Base-by-base conservation (phyloP, 768 basidiomycete genomes). In the Lepiota brunneoincarnata region DNA sequence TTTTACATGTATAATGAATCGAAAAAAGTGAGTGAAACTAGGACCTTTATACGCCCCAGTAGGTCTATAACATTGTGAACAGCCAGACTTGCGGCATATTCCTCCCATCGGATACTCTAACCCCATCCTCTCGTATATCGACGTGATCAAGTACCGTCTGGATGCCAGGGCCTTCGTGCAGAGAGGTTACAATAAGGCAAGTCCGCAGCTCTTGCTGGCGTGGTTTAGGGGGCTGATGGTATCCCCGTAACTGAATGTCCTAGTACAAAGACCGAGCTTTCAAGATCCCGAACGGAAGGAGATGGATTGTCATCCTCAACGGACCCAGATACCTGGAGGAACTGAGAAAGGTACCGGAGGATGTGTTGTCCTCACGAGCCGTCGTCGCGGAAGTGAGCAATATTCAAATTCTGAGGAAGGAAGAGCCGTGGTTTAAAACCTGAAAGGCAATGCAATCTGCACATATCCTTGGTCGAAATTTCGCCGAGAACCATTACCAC, bases 281-380 rank as follows among this genome's bases (percentile, higher is more conserved):
- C 67, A 76, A 74, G 62, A 67, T 81, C 5, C 67, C 78, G 1
- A 66, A 64, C 47, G 62, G 76, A 37, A 67, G 75, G 42, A 65
- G 70, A 45, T 83, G 81, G 81, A 55, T 73, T 2, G 70, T 81
- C 12, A 63, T 81, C 7, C 63, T 77, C 24, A 69, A 72, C 6
- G 73, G 76, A 1, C 61, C 69, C 0, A 59, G 67, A 18, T 68
- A 70, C 31, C 63, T 79, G 15, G 76, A 80, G 4, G 77, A 81
- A 38, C 58, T 82, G 14, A 71, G 75, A 20, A 72, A 63, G 50
- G 72, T 74, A 17, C 69, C 75, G 6, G 77, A 80, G 46, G 69
- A 77, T 9, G 70, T 70, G 23, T 66, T 81, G 4, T 79, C 75
- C 38, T 69, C 75, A 3, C 37, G 49, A 20, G 49, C 38, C 11